Evolutionary conservation across 2,329 filamentous ascomycete species (phyloP), one percentile per base, ranked within the genome.

Genomic region (Fusarium domesticum): DNA sequence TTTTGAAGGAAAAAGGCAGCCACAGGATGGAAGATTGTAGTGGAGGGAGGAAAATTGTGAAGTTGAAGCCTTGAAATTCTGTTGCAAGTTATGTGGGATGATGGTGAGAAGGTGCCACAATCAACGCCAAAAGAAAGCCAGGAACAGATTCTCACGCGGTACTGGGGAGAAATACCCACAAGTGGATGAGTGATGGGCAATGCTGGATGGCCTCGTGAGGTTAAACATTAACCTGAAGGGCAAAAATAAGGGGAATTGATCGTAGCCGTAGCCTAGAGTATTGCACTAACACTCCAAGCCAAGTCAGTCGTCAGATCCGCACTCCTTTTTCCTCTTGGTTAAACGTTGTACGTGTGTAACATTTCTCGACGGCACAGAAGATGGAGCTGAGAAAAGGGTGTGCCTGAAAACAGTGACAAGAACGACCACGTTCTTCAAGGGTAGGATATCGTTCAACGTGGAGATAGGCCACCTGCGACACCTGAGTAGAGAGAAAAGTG

Each of bases 1-100:
- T 51, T 39, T 43, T 32, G 28, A n/a, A 5, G 18, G 23, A 15
- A 35, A 35, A 11, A 18, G 19, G 32, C 14, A 36, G n/a, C 5
- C 6, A 36, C 18, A 6, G 18, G 31, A 28, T 10, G 23, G 7
- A 12, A 28, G 14, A 28, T 5, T 8, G 23, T 5, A 28, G 7
- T 3, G 33, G 25, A 31, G 31, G 45, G 17, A 32, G 32, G 31
- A 18, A 37, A 40, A 20, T 15, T 6, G 2, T n/a, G n/a, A n/a
- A n/a, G n/a, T n/a, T n/a, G n/a, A n/a, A n/a, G n/a, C n/a, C n/a
- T n/a, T n/a, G n/a, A n/a, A n/a, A n/a, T n/a, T n/a, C n/a, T n/a
- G n/a, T n/a, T n/a, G n/a, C 23, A 12, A 28, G 23, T 8, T 11
- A 28, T 12, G 23, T 3, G 23, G 23, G 23, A 28, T 28, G 23